Percentiles rank a stretch among this genome's conserved stretches.
Evolutionary conservation across 1,139 yeast genomes (phyloP).

Genomic region (Diutina neorugosa): DNA sequence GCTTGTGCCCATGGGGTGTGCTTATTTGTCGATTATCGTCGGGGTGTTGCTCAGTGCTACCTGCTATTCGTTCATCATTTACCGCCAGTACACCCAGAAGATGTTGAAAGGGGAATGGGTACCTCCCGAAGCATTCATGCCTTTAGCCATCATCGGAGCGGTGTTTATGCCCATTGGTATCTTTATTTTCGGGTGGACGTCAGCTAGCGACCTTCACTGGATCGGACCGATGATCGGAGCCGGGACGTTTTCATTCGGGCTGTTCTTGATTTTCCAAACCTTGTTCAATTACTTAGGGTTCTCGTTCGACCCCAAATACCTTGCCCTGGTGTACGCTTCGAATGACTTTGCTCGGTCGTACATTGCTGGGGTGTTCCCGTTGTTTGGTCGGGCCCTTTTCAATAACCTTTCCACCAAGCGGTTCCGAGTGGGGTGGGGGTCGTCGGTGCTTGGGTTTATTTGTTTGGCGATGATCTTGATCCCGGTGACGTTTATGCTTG

Average conservation of each 20-base stretch:
- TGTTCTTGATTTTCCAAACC: slow-evolving; percentile 29
- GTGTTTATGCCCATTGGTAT: slow-evolving; percentile 30
- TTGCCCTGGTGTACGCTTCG: slow-evolving; percentile 51
- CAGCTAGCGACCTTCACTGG: slow-evolving; percentile 29
- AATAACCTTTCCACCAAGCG: slow-evolving; percentile 27
- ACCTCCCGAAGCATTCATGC: slow-evolving; percentile 50
- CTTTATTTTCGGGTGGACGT: slow-evolving; percentile 41
- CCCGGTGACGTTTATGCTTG: slow-evolving; percentile 42
- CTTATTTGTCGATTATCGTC: not conserved
- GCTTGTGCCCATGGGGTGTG: not conserved
- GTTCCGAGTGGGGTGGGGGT: slow-evolving; percentile 62
- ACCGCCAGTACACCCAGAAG: slow-evolving; percentile 16
- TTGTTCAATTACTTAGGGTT: slow-evolving; percentile 45
- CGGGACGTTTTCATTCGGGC: slow-evolving; percentile 22
- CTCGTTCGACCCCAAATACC: slow-evolving; percentile 36
- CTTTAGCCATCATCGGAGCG: slow-evolving; percentile 36
- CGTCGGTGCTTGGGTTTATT: slow-evolving; percentile 25
- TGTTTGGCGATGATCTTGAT: slow-evolving; percentile 39
- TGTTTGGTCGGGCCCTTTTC: slow-evolving; percentile 43
- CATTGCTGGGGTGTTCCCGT: slow-evolving; percentile 51
- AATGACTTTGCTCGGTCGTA: slow-evolving; percentile 41
- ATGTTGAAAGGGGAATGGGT: slow-evolving; percentile 23
- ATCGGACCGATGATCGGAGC: slow-evolving; percentile 32
- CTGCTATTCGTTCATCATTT: slow-evolving; percentile 14
- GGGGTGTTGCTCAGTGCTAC: slow-evolving; percentile 7